Conservation (phyloP, 495 filamentous ascomycete species). For the Stereocaulon alpinum region DNA sequence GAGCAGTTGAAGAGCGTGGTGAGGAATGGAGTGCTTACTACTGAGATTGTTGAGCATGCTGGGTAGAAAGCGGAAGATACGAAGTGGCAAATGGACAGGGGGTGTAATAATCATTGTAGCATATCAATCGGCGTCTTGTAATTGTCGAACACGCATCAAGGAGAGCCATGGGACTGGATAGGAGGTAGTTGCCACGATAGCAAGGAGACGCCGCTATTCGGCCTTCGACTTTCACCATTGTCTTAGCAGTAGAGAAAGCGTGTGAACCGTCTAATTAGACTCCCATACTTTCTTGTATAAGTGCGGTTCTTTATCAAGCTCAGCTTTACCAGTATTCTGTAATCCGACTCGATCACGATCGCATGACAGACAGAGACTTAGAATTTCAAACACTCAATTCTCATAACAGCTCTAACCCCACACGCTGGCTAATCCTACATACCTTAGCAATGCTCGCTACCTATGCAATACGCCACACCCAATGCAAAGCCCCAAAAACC, state of each 20-base stretch:
- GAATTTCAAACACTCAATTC: too few species aligned
- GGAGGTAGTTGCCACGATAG: neutral
- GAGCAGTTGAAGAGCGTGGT: constrained; percentile 80
- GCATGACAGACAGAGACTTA: too few species aligned
- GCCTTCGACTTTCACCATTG: too few species aligned
- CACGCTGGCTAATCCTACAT: neutral
- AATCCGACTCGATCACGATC: too few species aligned
- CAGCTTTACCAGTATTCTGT: too few species aligned
- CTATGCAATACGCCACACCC: neutral
- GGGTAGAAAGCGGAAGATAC: constrained; percentile 37
- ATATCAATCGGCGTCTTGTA: neutral
- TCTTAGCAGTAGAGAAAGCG: too few species aligned
- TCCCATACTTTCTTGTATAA: too few species aligned
- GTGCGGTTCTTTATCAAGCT: too few species aligned
- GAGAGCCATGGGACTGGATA: neutral
- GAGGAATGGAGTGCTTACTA: constrained; percentile 63
- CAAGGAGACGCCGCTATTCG: too few species aligned
- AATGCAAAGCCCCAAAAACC: neutral
- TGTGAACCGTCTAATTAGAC: too few species aligned
- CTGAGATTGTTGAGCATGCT: constrained; percentile 82
- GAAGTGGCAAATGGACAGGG: too few species aligned
- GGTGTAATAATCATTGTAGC: neutral
- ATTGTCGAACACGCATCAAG: neutral
- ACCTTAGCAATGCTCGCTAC: neutral
- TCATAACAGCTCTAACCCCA: too few species aligned